Conservation (phyloP, 2,329 filamentous ascomycete genomes). For the Berkeleyomyces rouxiae region DNA sequence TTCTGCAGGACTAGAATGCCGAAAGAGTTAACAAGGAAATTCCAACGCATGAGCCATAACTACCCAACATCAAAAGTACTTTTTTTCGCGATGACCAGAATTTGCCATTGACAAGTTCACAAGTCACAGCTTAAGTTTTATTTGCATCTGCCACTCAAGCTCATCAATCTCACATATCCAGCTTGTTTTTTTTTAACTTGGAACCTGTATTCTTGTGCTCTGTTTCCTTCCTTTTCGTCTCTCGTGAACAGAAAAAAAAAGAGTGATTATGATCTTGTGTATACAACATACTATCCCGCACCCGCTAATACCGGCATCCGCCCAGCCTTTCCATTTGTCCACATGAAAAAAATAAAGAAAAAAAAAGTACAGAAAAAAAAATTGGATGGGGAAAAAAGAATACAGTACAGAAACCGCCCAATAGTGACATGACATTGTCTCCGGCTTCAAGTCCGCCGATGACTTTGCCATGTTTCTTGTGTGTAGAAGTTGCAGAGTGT, state of each 20-base stretch:
- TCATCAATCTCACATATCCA: not conserved
- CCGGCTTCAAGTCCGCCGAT: not conserved
- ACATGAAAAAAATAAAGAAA: not conserved
- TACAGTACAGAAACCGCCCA: slow-evolving; percentile 5
- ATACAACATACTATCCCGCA: not conserved
- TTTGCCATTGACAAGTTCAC: too few species aligned
- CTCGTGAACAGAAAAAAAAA: not conserved
- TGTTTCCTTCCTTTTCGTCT: not conserved
- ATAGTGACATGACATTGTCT: not conserved
- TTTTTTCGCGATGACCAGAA: too few species aligned
- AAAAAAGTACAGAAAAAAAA: not conserved
- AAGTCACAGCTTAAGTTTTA: too few species aligned
- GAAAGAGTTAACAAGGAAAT: too few species aligned
- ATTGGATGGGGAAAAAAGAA: not conserved
- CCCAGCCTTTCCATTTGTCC: not conserved
- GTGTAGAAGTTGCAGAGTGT: not conserved
- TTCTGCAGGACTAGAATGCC: too few species aligned
- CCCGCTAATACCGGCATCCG: not conserved
- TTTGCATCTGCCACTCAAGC: too few species aligned
- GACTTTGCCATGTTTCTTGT: not conserved
- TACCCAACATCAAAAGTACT: too few species aligned
- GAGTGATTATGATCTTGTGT: not conserved
- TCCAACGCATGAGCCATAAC: too few species aligned
- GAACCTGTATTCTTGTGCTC: too few species aligned
- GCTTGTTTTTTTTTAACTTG: too few species aligned